Percentiles rank a stretch among this genome's conserved stretches.
Evolutionary conservation across 1,284 basidiomycete genomes (phyloP).

Genomic region (Melanopsichium pennsylvanicum): DNA sequence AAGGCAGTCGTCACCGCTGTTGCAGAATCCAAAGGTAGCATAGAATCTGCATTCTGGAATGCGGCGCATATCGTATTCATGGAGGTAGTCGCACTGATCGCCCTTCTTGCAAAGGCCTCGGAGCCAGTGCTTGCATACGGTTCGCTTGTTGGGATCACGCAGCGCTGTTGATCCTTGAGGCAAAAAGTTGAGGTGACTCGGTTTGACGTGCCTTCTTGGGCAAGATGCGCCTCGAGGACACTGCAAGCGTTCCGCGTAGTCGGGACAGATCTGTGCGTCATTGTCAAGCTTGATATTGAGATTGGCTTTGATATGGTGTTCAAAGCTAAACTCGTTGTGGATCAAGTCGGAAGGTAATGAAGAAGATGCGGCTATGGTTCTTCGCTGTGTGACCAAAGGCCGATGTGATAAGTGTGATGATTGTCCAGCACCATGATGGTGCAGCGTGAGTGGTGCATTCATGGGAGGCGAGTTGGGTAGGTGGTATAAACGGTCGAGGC

Average conservation of each 20-base stretch:
- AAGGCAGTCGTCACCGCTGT: slow-evolving; percentile 95
- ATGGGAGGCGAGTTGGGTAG: background rate
- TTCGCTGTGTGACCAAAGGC: slow-evolving; percentile 30
- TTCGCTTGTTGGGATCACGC: slow-evolving; percentile 70
- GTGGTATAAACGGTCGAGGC: background rate
- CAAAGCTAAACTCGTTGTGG: slow-evolving; percentile 87
- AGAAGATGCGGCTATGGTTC: slow-evolving; percentile 20
- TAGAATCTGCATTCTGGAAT: slow-evolving; percentile 99
- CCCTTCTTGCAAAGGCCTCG: slow-evolving; percentile 98
- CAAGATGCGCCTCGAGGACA: slow-evolving; percentile 49
- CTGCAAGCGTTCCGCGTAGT: slow-evolving; percentile 33
- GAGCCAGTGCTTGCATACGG: slow-evolving; percentile 98
- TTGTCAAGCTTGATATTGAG: slow-evolving; percentile 89
- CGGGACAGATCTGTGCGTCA: slow-evolving; percentile 70
- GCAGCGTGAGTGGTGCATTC: slow-evolving; percentile 30
- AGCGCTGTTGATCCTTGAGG: slow-evolving; percentile 21
- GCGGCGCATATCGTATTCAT: slow-evolving; percentile 95
- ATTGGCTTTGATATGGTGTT: slow-evolving; percentile 82
- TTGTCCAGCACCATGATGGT: slow-evolving; percentile 10
- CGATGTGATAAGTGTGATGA: slow-evolving; percentile 19
- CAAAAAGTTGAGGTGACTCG: slow-evolving; percentile 42
- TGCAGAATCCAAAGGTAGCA: slow-evolving; percentile 97
- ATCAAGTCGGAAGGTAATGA: slow-evolving; percentile 75
- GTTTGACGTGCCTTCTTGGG: slow-evolving; percentile 48
- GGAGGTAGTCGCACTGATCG: slow-evolving; percentile 96